phyloP scores from a whole-genome alignment of 2,329 filamentous ascomycete genomes.

The Chaetomiaceae sp. region DNA sequence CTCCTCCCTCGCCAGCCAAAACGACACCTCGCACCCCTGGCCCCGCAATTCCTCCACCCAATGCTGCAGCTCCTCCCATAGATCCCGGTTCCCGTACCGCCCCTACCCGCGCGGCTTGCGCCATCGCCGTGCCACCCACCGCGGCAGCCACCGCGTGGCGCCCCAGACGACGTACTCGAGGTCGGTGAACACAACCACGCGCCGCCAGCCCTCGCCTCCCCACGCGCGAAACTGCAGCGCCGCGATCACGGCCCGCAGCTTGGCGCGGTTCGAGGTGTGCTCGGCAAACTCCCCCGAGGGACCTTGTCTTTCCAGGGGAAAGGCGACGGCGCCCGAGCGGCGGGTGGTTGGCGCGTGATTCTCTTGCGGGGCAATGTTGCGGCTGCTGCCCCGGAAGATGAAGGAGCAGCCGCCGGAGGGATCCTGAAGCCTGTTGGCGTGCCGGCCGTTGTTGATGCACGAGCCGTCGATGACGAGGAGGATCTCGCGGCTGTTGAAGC shows the following conservation, averaged over 20 bases:
- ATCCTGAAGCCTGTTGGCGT: slow-evolving; percentile 8
- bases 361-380: not conserved
- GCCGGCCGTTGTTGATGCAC: slow-evolving; percentile 38
- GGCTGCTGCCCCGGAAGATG: slow-evolving; percentile 26
- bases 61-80: slow-evolving; percentile 38
- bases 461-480: slow-evolving; percentile 41
- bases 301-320: slow-evolving; percentile 36
- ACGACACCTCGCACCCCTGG: slow-evolving; percentile 25
- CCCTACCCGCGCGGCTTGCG: slow-evolving; percentile 21
- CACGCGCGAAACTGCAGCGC: slow-evolving; percentile 41
- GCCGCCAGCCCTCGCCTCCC: slow-evolving; percentile 37
- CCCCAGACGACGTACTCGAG: slow-evolving; percentile 43
- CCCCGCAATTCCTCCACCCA: slow-evolving; percentile 27
- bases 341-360: not conserved
- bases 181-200: slow-evolving; percentile 46
- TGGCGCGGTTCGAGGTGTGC: slow-evolving; percentile 44
- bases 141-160: slow-evolving; percentile 36
- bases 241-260: slow-evolving; percentile 43
- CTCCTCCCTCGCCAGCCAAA: slow-evolving; percentile 14
- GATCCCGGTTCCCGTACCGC: slow-evolving; percentile 38
- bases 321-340: slow-evolving; percentile 24
- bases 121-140: slow-evolving; percentile 41
- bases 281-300: slow-evolving; percentile 30
- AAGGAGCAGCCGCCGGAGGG: slow-evolving; percentile 30
- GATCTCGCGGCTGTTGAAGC: slow-evolving; percentile 34